phyloP scores from a whole-genome alignment of 176 grass and related monocot species.

The Triticum timopheevii region DNA sequence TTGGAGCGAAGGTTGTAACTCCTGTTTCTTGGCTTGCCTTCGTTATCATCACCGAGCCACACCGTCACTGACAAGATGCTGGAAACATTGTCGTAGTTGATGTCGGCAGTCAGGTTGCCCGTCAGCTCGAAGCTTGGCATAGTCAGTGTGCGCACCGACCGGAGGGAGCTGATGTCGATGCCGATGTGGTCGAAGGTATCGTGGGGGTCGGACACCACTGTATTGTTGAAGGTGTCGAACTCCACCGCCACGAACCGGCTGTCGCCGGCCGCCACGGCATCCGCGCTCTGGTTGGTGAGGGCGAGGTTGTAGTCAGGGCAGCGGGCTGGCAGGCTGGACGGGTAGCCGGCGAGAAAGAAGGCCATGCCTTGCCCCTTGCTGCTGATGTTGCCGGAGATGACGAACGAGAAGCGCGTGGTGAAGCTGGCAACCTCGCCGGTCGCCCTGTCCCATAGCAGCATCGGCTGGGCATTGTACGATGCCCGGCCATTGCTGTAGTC shows the following conservation, averaged over 20 bases:
- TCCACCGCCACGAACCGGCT: not conserved
- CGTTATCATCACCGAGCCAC: not conserved
- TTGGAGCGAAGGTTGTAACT: not conserved
- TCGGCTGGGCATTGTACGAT: not conserved
- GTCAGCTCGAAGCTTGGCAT: not conserved
- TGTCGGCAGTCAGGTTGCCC: not conserved
- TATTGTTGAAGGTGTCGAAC: constrained; percentile 24
- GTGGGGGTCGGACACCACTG: not conserved
- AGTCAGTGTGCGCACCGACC: not conserved
- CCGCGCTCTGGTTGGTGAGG: not conserved
- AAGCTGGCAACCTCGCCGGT: constrained; percentile 11
- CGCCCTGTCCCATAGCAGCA: not conserved
- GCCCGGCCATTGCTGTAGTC: not conserved
- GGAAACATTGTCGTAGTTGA: not conserved
- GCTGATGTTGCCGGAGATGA: not conserved
- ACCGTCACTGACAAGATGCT: not conserved
- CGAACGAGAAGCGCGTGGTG: constrained; percentile 14
- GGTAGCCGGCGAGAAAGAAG: constrained; percentile 18
- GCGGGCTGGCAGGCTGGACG: not conserved
- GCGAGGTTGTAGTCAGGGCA: not conserved
- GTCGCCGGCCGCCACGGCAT: not conserved
- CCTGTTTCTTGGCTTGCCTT: too few species aligned
- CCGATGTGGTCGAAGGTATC: not conserved
- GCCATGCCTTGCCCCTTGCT: constrained; percentile 17
- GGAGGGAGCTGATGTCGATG: not conserved